Evolutionary conservation across 2,329 filamentous ascomycete species (phyloP).

Genomic region (Arthrobotrys sinensis): DNA sequence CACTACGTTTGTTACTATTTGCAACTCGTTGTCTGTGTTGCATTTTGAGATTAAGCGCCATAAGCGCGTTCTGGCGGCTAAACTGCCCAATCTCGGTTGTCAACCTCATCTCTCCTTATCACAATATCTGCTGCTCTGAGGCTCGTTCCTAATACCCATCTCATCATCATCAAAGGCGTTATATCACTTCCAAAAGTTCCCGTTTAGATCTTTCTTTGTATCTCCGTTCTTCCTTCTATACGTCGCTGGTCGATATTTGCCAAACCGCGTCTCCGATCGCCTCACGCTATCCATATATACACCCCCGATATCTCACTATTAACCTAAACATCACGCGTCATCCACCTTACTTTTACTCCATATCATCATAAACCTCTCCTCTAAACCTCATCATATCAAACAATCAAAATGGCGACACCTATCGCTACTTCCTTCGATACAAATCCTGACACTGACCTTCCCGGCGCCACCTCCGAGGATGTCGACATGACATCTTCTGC

Average conservation of each 20-base stretch:
- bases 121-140: neutral
- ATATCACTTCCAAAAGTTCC: slow-evolving; percentile 15
- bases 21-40: slow-evolving; percentile 11
- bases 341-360: neutral
- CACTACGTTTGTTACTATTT: neutral
- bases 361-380: neutral
- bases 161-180: slow-evolving; percentile 25
- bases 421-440: slow-evolving; percentile 59
- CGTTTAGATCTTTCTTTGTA: slow-evolving; percentile 14
- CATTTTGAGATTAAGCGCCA: slow-evolving; percentile 4
- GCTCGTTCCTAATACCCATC: neutral
- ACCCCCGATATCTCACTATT: slow-evolving; percentile 7
- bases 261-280: neutral
- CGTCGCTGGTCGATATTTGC: slow-evolving; percentile 22
- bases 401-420: slow-evolving; percentile 46
- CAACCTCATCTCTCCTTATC: slow-evolving; percentile 36
- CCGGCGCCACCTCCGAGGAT: slow-evolving; percentile 47
- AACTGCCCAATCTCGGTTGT: slow-evolving; percentile 10
- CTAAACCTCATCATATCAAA: neutral
- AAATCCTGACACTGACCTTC: slow-evolving; percentile 55
- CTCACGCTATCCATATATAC: neutral
- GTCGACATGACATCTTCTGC: slow-evolving; percentile 58
- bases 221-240: neutral
- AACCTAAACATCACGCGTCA: neutral
- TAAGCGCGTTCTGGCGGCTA: slow-evolving; percentile 14